A percentile compares a stretch with the other conserved stretches of the same genome.
These are phyloP conservation scores for Hypomontagnella monticulosa DNA, from an alignment of 495 filamentous ascomycete species.

Conservation along the genomic window DNA sequence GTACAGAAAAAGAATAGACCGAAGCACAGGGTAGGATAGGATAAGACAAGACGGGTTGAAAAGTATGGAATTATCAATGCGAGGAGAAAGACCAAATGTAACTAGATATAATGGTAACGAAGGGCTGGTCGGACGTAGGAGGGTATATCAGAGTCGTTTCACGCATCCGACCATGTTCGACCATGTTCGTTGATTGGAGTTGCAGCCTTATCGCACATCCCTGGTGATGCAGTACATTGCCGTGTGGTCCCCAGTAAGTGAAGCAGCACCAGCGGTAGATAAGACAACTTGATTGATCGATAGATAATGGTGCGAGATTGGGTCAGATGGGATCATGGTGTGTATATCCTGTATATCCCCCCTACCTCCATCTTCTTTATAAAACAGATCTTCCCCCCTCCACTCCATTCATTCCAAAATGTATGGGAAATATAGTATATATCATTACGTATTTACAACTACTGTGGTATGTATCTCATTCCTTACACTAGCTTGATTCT, in stretches of 20 bases:
- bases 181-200: conserved; percentile 34
- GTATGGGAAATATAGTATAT: not conserved
- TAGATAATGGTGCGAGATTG: conserved; percentile 41
- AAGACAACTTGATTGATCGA: conserved; percentile 44
- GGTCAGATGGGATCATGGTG: conserved; percentile 39
- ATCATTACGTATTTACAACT: conserved; percentile 4
- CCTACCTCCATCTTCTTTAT: conserved; percentile 19
- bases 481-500: not conserved
- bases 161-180: conserved; percentile 29
- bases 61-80: conserved; percentile 20
- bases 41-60: conserved; percentile 10
- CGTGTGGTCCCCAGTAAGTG: conserved; percentile 21
- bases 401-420: conserved; percentile 1
- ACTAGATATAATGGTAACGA: conserved; percentile 22
- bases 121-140: conserved; percentile 22
- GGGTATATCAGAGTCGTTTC: conserved; percentile 42
- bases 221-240: conserved; percentile 35
- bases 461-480: not conserved
- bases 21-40: too few species aligned
- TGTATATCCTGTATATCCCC: conserved; percentile 21
- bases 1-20: conserved; percentile 1
- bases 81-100: conserved; percentile 38
- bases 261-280: conserved; percentile 46
- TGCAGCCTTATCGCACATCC: conserved; percentile 56
- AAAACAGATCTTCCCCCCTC: conserved; percentile 25